A percentile compares a stretch with the other conserved stretches of the same genome.
Conservation (phyloP, 208 protist genomes). For the Leishmania amazonensis region DNA sequence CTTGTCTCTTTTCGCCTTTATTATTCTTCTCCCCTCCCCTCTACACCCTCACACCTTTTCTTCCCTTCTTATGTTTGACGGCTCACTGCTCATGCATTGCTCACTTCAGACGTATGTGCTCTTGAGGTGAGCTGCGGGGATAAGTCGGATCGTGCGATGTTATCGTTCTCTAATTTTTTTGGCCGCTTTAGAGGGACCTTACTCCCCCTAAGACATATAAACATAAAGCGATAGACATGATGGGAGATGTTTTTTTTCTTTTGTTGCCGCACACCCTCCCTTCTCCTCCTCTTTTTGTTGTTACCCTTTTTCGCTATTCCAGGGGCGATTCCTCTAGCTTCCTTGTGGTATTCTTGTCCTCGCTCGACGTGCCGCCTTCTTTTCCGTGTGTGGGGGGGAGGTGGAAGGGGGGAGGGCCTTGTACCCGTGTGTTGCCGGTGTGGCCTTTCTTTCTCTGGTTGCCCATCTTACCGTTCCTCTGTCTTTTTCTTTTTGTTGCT, state of each 20-base stretch:
- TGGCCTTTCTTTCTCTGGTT: neutral
- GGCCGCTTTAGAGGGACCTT: neutral
- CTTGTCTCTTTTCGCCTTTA: neutral
- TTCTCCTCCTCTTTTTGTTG: neutral
- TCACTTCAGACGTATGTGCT: neutral
- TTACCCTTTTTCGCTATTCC: neutral
- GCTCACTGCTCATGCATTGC: neutral
- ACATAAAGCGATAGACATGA: neutral
- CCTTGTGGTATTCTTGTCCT: neutral
- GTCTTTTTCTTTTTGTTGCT: neutral
- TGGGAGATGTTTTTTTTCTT: neutral
- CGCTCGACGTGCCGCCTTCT: neutral
- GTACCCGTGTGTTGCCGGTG: neutral
- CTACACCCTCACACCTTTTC: neutral
- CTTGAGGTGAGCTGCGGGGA: neutral
- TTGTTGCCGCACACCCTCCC: neutral
- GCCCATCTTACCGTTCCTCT: neutral
- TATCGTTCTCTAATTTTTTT: neutral
- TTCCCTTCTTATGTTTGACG: neutral
- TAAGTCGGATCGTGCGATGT: neutral
- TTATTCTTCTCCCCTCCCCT: neutral
- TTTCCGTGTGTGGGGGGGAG: neutral
- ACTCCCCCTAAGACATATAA: no score
- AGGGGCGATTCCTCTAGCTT: neutral
- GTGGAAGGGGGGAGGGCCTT: neutral